A percentile compares a stretch with the other conserved stretches of the same genome.
phyloP scores from a whole-genome alignment of 495 filamentous ascomycete species.

The Daldinia childiae region DNA sequence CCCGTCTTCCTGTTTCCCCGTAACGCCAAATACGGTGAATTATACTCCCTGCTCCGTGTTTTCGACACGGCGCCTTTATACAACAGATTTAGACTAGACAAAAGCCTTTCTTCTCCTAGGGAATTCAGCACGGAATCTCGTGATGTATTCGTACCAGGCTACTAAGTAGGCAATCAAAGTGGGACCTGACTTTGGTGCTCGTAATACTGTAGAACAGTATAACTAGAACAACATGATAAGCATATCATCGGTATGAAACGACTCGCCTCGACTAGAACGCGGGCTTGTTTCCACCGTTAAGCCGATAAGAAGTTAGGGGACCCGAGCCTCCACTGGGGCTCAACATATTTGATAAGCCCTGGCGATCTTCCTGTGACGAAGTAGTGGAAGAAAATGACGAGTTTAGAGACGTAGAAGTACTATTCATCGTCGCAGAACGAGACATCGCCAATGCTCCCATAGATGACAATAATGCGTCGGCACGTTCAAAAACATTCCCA shows the following conservation, averaged over 20 bases:
- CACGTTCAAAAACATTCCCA: constrained; percentile 77
- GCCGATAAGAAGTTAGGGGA: constrained; percentile 33
- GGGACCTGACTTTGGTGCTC: background rate
- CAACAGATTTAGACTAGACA: constrained; percentile 18
- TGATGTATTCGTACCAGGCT: constrained; percentile 1
- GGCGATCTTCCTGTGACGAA: constrained; percentile 43
- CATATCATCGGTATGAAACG: constrained; percentile 15
- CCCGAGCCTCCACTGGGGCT: constrained; percentile 48
- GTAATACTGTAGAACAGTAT: background rate
- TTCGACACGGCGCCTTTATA: constrained; percentile 19
- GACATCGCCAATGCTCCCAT: constrained; percentile 60
- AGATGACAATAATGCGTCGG: constrained; percentile 70
- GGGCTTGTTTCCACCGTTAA: constrained; percentile 47
- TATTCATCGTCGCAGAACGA: constrained; percentile 57
- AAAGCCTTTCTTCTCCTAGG: constrained; percentile 2
- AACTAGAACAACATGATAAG: background rate
- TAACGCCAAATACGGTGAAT: constrained; percentile 15
- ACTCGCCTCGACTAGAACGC: constrained; percentile 45
- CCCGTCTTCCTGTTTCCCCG: constrained; percentile 8
- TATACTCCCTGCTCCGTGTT: constrained; percentile 12
- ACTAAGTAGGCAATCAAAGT: background rate
- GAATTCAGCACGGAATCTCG: background rate
- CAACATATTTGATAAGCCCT: constrained; percentile 49
- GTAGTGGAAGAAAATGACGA: constrained; percentile 53
- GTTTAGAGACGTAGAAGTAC: constrained; percentile 52